Evolutionary conservation across 2,329 filamentous ascomycete genomes (phyloP).

Genomic region (Phoma herbarum): DNA sequence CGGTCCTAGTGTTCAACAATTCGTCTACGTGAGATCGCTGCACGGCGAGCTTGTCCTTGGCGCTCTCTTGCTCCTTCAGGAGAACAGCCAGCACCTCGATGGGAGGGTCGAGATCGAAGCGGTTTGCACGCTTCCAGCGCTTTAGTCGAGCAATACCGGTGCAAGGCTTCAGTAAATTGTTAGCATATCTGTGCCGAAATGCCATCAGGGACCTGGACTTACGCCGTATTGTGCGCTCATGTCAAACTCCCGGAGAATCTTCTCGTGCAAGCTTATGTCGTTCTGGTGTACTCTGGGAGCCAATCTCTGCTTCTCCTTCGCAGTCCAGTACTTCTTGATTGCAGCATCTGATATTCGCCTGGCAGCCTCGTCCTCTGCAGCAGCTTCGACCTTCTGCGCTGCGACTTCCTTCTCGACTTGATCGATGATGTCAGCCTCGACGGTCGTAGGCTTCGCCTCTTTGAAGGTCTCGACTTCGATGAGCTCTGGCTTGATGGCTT

Average conservation of each 20-base stretch:
- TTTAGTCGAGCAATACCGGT: slow-evolving; percentile 82
- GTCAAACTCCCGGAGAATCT: slow-evolving; percentile 90
- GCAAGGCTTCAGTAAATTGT: slow-evolving; percentile 71
- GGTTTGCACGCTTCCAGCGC: slow-evolving; percentile 87
- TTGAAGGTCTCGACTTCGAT: slow-evolving; percentile 33
- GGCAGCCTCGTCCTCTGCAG: slow-evolving; percentile 64
- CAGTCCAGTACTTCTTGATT: slow-evolving; percentile 79
- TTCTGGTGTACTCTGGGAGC: slow-evolving; percentile 81
- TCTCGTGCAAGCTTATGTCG: slow-evolving; percentile 76
- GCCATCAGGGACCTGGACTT: slow-evolving; percentile 53
- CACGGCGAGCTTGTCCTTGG: slow-evolving; percentile 59
- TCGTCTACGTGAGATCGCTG: slow-evolving; percentile 80
- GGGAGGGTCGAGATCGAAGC: slow-evolving; percentile 84
- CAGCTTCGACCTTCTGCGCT: slow-evolving; percentile 33
- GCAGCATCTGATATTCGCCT: slow-evolving; percentile 71
- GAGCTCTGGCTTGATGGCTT: slow-evolving; percentile 39
- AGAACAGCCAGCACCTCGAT: slow-evolving; percentile 90
- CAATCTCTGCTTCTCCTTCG: slow-evolving; percentile 72
- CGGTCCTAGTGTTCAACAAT: slow-evolving; percentile 60
- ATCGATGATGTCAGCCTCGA: slow-evolving; percentile 51
- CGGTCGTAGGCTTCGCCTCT: slow-evolving; percentile 47
- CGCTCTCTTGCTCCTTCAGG: slow-evolving; percentile 69
- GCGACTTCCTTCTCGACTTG: slow-evolving; percentile 49
- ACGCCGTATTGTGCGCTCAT: slow-evolving; percentile 91
- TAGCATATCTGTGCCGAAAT: not conserved